A percentile compares a stretch with the other conserved stretches of the same genome.
These are phyloP conservation scores for Colletotrichum phormii DNA, from an alignment of 2,329 filamentous ascomycete genomes.

Conservation along the genomic window DNA sequence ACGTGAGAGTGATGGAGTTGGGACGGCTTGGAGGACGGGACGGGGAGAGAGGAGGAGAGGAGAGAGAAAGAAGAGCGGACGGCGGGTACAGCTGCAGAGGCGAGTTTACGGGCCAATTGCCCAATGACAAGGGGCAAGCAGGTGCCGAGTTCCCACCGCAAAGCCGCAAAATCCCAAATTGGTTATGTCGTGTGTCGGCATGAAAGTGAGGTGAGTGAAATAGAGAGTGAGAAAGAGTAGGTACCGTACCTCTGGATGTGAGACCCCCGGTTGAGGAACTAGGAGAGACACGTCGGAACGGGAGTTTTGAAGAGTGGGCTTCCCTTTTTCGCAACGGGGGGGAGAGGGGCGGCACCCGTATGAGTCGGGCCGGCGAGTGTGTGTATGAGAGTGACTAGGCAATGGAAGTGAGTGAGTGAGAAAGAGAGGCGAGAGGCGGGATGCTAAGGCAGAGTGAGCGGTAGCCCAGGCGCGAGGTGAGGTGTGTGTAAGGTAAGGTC, in stretches of 20 bases:
- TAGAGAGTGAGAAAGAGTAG: conserved; percentile 17
- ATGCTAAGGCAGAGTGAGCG: not conserved
- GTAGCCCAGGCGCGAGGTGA: not conserved
- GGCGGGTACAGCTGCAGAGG: conserved; percentile 25
- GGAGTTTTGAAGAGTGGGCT: not conserved
- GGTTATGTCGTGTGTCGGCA: not conserved
- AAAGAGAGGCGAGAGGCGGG: not conserved
- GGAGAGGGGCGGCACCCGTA: not conserved
- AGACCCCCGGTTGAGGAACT: not conserved
- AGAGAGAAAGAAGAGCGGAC: conserved; percentile 1
- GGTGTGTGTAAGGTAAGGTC: not conserved
- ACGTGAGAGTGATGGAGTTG: not conserved
- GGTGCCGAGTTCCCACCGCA: conserved; percentile 10
- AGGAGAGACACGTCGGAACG: not conserved
- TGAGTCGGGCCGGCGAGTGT: not conserved
- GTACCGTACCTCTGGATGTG: not conserved
- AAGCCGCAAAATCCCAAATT: not conserved
- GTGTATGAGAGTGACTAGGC: not conserved
- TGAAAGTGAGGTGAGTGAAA: conserved; percentile 19
- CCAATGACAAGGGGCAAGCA: conserved; percentile 11
- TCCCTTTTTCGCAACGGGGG: not conserved
- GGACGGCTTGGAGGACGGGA: not conserved
- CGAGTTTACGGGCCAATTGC: conserved; percentile 3
- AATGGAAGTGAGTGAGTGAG: not conserved
- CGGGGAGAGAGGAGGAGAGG: conserved; percentile 1